These are phyloP conservation scores for Trichosanthes truncata DNA, from an alignment of 306 rosid genomes.

Conservation along the genomic window DNA sequence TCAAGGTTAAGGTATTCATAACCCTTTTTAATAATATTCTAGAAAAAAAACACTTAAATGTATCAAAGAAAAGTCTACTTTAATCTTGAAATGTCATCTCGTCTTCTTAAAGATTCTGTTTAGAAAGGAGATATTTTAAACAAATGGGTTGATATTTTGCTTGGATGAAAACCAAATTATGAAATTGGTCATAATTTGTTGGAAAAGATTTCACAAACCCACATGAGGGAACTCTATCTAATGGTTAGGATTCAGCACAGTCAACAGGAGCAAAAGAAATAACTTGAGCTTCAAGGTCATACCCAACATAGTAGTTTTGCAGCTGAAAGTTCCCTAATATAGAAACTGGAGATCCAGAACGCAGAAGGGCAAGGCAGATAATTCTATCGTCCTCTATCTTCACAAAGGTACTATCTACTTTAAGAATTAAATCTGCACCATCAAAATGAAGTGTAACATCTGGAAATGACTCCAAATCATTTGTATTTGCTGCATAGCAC, in stretches of 20 bases:
- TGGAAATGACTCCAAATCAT: conserved; percentile 8
- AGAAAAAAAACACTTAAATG: background rate
- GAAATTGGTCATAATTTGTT: background rate
- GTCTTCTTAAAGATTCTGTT: background rate
- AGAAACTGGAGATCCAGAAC: conserved; percentile 6
- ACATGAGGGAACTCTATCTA: background rate
- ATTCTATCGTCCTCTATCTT: conserved; percentile 5
- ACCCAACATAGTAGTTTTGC: conserved; percentile 13
- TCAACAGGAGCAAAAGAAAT: conserved; percentile 20
- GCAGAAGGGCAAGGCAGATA: conserved; percentile 18
- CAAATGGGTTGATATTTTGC: background rate
- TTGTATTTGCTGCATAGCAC: conserved; percentile 10
- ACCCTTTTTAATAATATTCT: background rate
- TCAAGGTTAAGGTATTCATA: background rate
- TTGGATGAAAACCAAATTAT: background rate
- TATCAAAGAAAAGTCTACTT: background rate
- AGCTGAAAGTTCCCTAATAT: conserved; percentile 8
- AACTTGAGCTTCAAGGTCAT: conserved; percentile 17
- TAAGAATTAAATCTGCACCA: conserved; percentile 3
- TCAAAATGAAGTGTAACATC: conserved; percentile 12
- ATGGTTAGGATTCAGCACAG: conserved; percentile 11
- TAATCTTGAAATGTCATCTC: background rate
- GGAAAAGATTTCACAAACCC: background rate
- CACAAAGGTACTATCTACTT: conserved; percentile 9
- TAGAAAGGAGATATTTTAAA: background rate